These are phyloP conservation scores for Xylaria nigripes DNA, from an alignment of 495 filamentous ascomycete genomes.

Conservation along the genomic window DNA sequence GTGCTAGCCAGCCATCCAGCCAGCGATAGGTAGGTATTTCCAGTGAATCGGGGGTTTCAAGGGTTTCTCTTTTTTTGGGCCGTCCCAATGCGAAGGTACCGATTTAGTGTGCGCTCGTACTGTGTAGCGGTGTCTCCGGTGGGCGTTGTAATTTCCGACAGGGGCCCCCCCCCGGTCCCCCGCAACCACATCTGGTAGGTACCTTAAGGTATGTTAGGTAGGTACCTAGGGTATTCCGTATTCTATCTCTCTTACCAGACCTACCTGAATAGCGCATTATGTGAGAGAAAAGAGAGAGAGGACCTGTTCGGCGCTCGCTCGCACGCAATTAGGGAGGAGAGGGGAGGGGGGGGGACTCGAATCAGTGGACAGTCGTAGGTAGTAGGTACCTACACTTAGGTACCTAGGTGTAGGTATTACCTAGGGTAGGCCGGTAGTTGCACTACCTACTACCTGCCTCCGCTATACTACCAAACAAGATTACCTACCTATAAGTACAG, in stretches of 20 bases:
- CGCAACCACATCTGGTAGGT: constrained; percentile 4
- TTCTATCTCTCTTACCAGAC: no score
- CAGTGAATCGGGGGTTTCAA: neutral
- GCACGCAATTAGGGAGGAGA: no score
- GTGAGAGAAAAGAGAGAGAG: no score
- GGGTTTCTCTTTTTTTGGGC: neutral
- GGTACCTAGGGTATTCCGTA: neutral
- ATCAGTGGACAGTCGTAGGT: no score
- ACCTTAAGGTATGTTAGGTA: neutral
- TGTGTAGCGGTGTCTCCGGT: constrained; percentile 4
- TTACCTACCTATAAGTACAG: no score
- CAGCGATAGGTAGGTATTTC: no score
- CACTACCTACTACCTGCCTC: neutral
- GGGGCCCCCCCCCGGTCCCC: neutral
- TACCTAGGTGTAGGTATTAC: no score
- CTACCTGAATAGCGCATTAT: no score
- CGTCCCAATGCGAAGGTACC: neutral
- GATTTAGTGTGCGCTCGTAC: neutral
- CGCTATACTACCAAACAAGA: neutral
- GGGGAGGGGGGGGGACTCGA: no score
- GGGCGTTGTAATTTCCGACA: constrained; percentile 4
- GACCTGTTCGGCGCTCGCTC: no score
- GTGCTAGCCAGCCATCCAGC: neutral
- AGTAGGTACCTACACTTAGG: no score
- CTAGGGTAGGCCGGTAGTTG: neutral